Evolutionary conservation across 2,329 filamentous ascomycete genomes (phyloP), one percentile per base, ranked within the genome.

Genomic region (Sporothrix humicola): DNA sequence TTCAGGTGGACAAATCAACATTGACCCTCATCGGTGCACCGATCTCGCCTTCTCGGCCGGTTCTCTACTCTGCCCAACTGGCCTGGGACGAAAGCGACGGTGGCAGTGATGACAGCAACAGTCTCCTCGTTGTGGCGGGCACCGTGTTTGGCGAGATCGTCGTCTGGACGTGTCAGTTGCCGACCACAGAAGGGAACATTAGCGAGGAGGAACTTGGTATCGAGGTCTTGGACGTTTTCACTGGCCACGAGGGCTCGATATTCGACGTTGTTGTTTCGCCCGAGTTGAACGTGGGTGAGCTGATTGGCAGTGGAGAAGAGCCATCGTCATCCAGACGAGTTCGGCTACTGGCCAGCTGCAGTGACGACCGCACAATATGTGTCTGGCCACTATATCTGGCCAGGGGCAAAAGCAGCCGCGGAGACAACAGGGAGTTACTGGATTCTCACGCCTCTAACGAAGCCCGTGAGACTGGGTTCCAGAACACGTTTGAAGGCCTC

Each of bases 81-180:
- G 82, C 86, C 54, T 93, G 91, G 87, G 82, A 90, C 8, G 85
- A 86, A 7, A 72, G 81, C 6, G 84, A 85, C 6, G 46, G 17
- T 20, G n/a, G 48, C 17, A 63, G 15, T 15, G 37, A 20, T 17
- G 2, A 17, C 1, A 23, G 46, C 23, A 48, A 12, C 61, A 84
- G 85, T 70, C 84, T 97, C 63, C 86, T 98, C 23, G 88, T 98
- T 69, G 93, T 94, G 7, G 93, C 93, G 2, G 96, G 96, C 0
- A 98, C 96, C 0, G 94, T 95, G 0, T 98, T 98, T 82, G 96
- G 96, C 2, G 95, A 98, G 81, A 92, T 99, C 48, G 86, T 98
- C 52, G 88, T 97, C 17, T 98, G 96, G 96, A 93, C 91, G 76
- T 94, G 89, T 77, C 65, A 77, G 86, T n/a, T 75, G 73, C 44